These are phyloP conservation scores for Pilasporangium apinafurcum DNA, from an alignment of 352 stramenopile species.

Conservation along the genomic window DNA sequence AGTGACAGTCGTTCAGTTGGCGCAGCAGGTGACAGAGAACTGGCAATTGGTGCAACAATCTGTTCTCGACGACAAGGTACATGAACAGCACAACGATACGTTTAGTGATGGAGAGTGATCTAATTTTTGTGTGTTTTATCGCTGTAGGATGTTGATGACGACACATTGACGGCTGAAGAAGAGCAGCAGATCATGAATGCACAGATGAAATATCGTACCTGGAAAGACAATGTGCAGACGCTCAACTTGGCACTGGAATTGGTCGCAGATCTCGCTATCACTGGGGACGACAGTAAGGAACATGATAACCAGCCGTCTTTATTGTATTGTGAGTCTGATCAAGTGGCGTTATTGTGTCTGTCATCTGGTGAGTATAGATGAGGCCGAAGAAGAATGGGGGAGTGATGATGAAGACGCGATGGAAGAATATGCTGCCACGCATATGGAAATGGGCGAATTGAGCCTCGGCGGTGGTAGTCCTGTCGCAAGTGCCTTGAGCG, in stretches of 20 bases:
- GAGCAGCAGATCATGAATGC: constrained; percentile 55
- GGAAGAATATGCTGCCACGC: constrained; percentile 64
- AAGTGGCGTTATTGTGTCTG: not conserved
- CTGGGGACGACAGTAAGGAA: constrained; percentile 35
- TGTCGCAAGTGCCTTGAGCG: constrained; percentile 25
- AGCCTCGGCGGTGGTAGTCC: constrained; percentile 8
- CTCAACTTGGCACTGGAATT: constrained; percentile 75
- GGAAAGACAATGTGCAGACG: constrained; percentile 77
- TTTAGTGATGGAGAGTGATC: not conserved
- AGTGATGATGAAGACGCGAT: constrained; percentile 88
- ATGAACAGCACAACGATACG: not conserved
- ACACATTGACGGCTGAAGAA: constrained; percentile 51
- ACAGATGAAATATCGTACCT: constrained; percentile 61
- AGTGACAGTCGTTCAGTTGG: constrained; percentile 64
- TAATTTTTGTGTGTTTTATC: not conserved
- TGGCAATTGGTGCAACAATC: constrained; percentile 52
- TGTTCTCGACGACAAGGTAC: constrained; percentile 48
- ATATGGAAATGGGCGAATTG: constrained; percentile 43
- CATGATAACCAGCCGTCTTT: not conserved
- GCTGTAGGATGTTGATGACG: constrained; percentile 36
- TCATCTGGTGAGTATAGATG: constrained; percentile 12
- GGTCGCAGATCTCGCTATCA: constrained; percentile 53
- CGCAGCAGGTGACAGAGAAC: constrained; percentile 57
- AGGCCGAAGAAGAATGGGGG: constrained; percentile 79
- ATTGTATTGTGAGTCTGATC: not conserved